phyloP scores from a whole-genome alignment of 257 asterid genomes.

The Handroanthus guayacan region DNA sequence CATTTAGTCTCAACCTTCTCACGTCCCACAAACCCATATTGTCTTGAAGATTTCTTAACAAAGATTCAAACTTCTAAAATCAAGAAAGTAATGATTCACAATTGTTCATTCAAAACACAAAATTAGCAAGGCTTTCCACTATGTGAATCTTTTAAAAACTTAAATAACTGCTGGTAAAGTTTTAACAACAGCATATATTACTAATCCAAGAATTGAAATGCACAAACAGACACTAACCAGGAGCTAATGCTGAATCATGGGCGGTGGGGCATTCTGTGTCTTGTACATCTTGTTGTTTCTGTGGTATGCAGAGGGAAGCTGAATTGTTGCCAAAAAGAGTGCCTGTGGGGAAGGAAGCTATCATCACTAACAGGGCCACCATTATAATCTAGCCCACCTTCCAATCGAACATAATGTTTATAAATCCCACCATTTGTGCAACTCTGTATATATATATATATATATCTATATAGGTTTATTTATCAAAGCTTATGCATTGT shows the following conservation, averaged over 20 bases:
- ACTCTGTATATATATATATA: background rate
- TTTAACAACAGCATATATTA: background rate
- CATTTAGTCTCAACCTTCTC: background rate
- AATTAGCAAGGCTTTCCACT: background rate
- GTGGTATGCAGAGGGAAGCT: conserved; percentile 42
- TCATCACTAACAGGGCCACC: conserved; percentile 68
- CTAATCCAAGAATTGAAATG: conserved; percentile 22
- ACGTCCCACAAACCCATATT: conserved; percentile 4
- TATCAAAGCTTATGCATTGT: conserved; percentile 26
- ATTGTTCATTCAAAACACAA: conserved; percentile 6
- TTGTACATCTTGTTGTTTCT: conserved; percentile 40
- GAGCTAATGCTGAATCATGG: conserved; percentile 39
- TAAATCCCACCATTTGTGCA: conserved; percentile 46
- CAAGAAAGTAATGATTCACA: conserved; percentile 7
- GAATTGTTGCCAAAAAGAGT: conserved; percentile 64
- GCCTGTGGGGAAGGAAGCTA: conserved; percentile 85
- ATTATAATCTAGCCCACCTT: conserved; percentile 66
- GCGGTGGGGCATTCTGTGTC: conserved; percentile 33
- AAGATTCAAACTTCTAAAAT: conserved; percentile 4
- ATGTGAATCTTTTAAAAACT: background rate
- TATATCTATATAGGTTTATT: too few relatives aligned
- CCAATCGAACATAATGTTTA: conserved; percentile 77
- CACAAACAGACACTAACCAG: conserved; percentile 43
- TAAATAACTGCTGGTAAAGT: conserved; percentile 4
- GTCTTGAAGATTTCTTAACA: conserved; percentile 9